Evolutionary conservation across 176 grass and related monocot genomes (phyloP), one percentile per base, ranked within the genome.

Genomic region (bread wheat (Triticum aestivum)): DNA sequence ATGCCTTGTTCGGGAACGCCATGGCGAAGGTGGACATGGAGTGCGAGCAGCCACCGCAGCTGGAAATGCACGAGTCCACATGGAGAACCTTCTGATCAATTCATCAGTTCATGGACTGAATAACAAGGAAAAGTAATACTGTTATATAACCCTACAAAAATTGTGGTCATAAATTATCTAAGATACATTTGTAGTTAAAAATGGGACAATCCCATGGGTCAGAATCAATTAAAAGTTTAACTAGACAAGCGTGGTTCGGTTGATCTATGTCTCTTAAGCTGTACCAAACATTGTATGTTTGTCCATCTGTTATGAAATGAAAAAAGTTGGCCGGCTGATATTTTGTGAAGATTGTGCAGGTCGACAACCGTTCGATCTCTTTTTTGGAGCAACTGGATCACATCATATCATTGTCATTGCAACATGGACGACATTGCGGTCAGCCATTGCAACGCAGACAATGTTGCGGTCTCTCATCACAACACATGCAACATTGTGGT

Each of bases 81-180:
- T 95, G 93, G 93, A 92, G 88, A 87, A 30, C 90, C 45, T 95
- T 92, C 87, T 90, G 74, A 83, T 64, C 15, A 75, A 4, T 24
- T 49, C 23, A 29, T 75, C 73, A 18, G 44, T 2, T 52, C n/a
- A 44, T 74, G 33, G 8, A 2, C 37, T 27, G 47, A 18, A 20
- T 66, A 67, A 77, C 14, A 33, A 65, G 23, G 26, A 38, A 32
- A 82, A 33, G 62, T 38, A 26, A 56, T 18, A 12, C 39, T 21
- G 33, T 45, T 77, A 67, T 77, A 83, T 21, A 20, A n/a, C 21
- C 61, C 45, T 85, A 27, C 20, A 68, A 66, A 52, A 56, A 52
- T 29, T 27, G 56, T 2, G 6, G 47, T 17, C 44, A 71, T 72
- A 39, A 18, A 54, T 54, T 41, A 72, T 59, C 54, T 59, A 59